Base-by-base conservation (phyloP, 139 green algal species). In the Chlorella vulgaris region DNA sequence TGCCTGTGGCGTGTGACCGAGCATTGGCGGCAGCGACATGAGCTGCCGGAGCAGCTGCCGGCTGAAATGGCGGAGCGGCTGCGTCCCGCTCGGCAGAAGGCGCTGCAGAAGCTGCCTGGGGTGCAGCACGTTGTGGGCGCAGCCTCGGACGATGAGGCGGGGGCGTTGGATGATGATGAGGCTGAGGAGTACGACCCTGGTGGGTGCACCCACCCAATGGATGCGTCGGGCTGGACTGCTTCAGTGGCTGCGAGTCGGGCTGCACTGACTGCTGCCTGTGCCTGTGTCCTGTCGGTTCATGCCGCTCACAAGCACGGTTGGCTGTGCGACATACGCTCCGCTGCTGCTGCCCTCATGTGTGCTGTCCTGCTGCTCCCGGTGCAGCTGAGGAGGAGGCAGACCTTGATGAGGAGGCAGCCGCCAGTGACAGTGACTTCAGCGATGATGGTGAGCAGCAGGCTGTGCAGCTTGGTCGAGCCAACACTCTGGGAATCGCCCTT, bases 1-100 rank as follows among this genome's bases (percentile, higher is more conserved):
- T 86, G 83, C 51, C 42, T 90, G 33, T 90, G 86, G 86, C 58
- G 69, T 2, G 80, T 73, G 35, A 55, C 69, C 21, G 62, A 81
- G 2, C 67, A 83, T 35, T 83, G 53, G 26, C 7, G 43, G 15
- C 55, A 77, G 36, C 58, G 60, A 42, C 66, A 83, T 55, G 80
- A 67, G n/a, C 63, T 89, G 53, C 68, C 84, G 4, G 28, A 74
- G 35, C 43, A 83, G 29, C 42, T 84, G 53, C 84, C 84, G 13
- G 35, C 63, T 1, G 76, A 67, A 2, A 55, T 90, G 84, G 83
- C 67, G 10, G 69, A 85, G 78, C 73, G 77, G 24, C 55, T 86
- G 75, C 77, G 77, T 1, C 68, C 83, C 33, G 68, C 75, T 3
- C 74, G 63, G 22, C 47, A 78, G 3, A 71, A 74, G 75, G 61